Conservation (phyloP, 1,284 basidiomycete species). For the Butyriboletus appendiculatus region DNA sequence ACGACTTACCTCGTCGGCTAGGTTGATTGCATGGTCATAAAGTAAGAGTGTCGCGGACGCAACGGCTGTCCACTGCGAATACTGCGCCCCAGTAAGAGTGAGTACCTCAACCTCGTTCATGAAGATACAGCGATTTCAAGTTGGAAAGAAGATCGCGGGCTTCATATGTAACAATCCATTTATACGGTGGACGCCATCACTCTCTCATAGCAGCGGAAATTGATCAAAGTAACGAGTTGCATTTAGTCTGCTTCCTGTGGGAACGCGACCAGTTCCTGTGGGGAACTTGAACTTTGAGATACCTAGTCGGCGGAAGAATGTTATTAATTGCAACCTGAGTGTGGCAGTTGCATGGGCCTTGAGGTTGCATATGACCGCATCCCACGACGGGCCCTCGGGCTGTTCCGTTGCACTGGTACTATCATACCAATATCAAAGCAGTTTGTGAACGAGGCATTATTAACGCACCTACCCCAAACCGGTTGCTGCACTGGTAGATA, state of each 20-base stretch:
- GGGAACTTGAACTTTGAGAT: not conserved
- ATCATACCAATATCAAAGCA: not conserved
- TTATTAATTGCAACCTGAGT: not conserved
- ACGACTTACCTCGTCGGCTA: constrained; percentile 16
- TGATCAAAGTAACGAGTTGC: not conserved
- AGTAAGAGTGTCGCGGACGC: constrained; percentile 20
- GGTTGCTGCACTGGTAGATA: not conserved
- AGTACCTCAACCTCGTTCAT: not conserved
- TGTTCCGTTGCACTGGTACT: not conserved
- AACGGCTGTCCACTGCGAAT: not conserved
- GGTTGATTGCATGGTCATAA: constrained; percentile 23
- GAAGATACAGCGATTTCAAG: not conserved
- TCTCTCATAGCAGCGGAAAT: not conserved
- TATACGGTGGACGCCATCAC: constrained; percentile 5
- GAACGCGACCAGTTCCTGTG: not conserved
- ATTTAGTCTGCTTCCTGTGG: not conserved
- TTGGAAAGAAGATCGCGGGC: not conserved
- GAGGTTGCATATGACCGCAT: too few relatives aligned
- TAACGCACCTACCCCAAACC: not conserved
- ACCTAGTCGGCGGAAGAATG: not conserved
- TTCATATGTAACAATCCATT: not conserved
- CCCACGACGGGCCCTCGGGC: not conserved
- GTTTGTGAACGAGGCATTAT: not conserved
- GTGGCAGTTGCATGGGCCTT: not conserved
- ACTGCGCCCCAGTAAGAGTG: not conserved